Percentiles rank a stretch among this genome's conserved stretches.
Conservation (phyloP, 495 filamentous ascomycete species). For the Neurospora sp. region DNA sequence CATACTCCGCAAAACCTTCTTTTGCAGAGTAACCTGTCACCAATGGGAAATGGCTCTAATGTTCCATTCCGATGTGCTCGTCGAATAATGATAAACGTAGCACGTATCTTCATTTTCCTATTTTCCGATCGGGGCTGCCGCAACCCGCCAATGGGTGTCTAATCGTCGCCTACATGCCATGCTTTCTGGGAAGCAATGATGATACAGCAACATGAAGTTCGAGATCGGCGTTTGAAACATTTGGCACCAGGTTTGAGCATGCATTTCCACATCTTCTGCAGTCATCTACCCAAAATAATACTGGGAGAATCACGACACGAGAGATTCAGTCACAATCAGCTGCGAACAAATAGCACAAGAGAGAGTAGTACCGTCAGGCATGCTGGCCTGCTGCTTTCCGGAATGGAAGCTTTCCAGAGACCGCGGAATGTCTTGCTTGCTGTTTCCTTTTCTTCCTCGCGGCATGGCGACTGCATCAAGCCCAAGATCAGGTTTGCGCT, state of each 20-base stretch:
- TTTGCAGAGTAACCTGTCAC: background rate
- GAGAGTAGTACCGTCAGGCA: background rate
- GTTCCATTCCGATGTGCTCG: conserved; percentile 20
- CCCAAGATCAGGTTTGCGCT: background rate
- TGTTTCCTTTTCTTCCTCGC: background rate
- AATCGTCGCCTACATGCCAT: background rate
- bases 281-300: background rate
- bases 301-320: background rate
- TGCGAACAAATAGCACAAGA: background rate
- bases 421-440: background rate
- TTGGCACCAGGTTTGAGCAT: background rate
- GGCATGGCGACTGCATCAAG: background rate
- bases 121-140: conserved; percentile 17
- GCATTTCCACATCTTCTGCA: background rate
- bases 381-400: background rate
- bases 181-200: background rate
- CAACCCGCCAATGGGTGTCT: background rate
- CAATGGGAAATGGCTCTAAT: conserved; percentile 11
- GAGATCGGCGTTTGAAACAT: background rate
- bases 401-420: background rate
- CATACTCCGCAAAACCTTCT: conserved; percentile 13
- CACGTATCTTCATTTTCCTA: conserved; percentile 21
- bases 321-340: background rate
- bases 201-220: background rate
- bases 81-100: conserved; percentile 6